Evolutionary conservation across 1,284 basidiomycete genomes (phyloP), one percentile per base, ranked within the genome.

Genomic region (Naganishia sp.): DNA sequence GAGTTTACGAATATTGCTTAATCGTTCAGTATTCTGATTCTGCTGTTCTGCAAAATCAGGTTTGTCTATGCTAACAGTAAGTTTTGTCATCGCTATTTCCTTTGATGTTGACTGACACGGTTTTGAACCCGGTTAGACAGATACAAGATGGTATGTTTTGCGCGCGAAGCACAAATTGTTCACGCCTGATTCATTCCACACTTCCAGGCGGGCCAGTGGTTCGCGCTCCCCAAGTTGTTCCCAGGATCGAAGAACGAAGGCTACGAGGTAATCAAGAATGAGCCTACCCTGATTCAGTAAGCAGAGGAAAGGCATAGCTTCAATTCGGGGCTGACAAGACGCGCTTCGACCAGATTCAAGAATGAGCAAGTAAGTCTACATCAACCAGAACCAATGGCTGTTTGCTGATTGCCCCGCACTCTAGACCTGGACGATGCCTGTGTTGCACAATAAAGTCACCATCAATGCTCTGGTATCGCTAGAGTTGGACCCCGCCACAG

Each of bases 401-500:
- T 7, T 18, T 15, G 32, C 41, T 55, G 28, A 47, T 55, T 28
- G 28, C 18, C 11, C 32, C 25, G 28, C 4, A 42, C 18, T 53
- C n/a, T 42, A 73, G 72, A 54, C 67, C 65, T 75, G 74, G 74
- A 71, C 71, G 18, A 74, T 74, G 71, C 71, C 74, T 67, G 62
- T 74, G 9, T 68, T 74, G 66, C 66, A 72, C 25, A 76, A 76
- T 52, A 58, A 68, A 42, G 70, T 72, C 13, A 75, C 73, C 21
- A 75, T 75, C 70, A 75, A 75, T 55, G 74, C 74, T 4, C 57
- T 75, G 9, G 74, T 75, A 58, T 68, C 68, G 17, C 47, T 75
- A 53, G 71, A 69, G 10, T 67, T 75, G 21, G 74, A 75, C 57
- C 73, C 73, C 10, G 73, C 72, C 5, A 74, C 74, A 10, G 72